phyloP scores from a whole-genome alignment of 2,329 filamentous ascomycete species.

The Bretziella fagacearum region DNA sequence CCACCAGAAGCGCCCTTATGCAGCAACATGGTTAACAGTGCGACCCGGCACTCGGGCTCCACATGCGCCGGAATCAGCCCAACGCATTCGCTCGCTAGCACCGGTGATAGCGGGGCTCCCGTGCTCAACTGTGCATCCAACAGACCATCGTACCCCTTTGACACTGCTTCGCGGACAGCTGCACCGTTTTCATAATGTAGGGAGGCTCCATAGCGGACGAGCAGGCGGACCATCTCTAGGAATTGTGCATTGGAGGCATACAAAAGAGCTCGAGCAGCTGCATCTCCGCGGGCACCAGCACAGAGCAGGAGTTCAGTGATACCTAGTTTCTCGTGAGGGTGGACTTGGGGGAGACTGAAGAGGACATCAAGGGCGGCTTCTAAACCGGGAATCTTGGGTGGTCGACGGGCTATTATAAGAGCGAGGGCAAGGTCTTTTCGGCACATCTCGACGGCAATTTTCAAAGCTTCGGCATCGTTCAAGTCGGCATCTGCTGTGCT shows the following conservation, averaged over 20 bases:
- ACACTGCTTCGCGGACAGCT: slow-evolving; percentile 32
- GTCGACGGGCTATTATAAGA: too few species aligned
- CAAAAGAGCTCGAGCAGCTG: slow-evolving; percentile 32
- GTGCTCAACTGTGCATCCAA: slow-evolving; percentile 31
- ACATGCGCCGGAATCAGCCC: slow-evolving; percentile 31
- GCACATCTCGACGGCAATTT: slow-evolving; percentile 30
- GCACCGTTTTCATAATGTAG: slow-evolving; percentile 36
- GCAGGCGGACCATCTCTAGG: slow-evolving; percentile 36
- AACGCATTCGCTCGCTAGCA: slow-evolving; percentile 34
- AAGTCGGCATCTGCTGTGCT: slow-evolving; percentile 36
- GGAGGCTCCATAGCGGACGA: slow-evolving; percentile 36
- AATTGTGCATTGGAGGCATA: slow-evolving; percentile 32
- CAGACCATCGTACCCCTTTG: slow-evolving; percentile 29
- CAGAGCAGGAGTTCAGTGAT: slow-evolving; percentile 41
- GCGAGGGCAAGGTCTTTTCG: too few species aligned
- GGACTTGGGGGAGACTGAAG: slow-evolving; percentile 29
- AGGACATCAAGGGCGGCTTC: slow-evolving; percentile 34
- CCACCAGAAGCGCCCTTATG: slow-evolving; percentile 33
- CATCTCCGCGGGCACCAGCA: slow-evolving; percentile 37
- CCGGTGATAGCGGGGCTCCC: slow-evolving; percentile 26
- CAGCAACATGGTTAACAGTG: slow-evolving; percentile 30
- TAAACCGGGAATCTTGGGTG: slow-evolving; percentile 31
- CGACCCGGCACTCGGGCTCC: slow-evolving; percentile 28
- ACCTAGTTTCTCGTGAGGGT: slow-evolving; percentile 32
- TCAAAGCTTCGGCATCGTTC: slow-evolving; percentile 35